A percentile compares a stretch with the other conserved stretches of the same genome.
Evolutionary conservation across 768 basidiomycete genomes (phyloP).

Genomic region (Cubamyces sp.): DNA sequence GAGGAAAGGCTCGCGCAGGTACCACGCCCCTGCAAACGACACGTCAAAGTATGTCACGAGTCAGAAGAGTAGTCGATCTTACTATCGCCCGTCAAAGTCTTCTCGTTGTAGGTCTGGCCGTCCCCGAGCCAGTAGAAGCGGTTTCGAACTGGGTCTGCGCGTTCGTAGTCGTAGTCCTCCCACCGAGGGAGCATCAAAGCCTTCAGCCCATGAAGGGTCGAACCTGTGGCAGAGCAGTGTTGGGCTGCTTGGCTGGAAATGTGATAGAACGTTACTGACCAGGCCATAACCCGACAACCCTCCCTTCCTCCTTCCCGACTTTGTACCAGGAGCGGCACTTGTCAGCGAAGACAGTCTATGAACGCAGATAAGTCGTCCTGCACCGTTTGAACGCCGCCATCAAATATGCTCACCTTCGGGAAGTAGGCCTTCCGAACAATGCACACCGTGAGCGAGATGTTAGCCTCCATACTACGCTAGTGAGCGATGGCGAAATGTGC

Average conservation of each 20-base stretch:
- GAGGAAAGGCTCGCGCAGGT: conserved; percentile 24
- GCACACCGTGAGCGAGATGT: background rate
- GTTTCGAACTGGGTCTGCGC: conserved; percentile 47
- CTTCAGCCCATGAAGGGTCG: conserved; percentile 50
- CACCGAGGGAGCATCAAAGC: conserved; percentile 57
- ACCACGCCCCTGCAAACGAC: conserved; percentile 25
- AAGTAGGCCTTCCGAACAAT: conserved; percentile 46
- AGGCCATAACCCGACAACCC: conserved; percentile 60
- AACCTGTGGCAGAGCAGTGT: conserved; percentile 37
- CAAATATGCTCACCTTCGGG: conserved; percentile 40
- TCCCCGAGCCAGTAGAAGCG: conserved; percentile 62
- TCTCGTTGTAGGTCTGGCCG: conserved; percentile 56
- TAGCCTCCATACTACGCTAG: too few species aligned
- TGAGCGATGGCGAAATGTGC: background rate
- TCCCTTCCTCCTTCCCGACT: conserved; percentile 56
- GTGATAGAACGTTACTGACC: conserved; percentile 37
- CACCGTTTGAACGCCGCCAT: background rate
- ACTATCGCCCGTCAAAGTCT: conserved; percentile 40
- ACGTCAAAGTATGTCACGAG: background rate
- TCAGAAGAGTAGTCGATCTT: background rate
- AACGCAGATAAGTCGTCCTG: background rate
- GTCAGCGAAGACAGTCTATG: conserved; percentile 58
- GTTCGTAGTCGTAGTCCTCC: conserved; percentile 63
- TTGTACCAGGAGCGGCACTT: conserved; percentile 69
- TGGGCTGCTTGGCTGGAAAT: background rate